Base-by-base conservation (phyloP, 2,329 filamentous ascomycete species). In the Colletotrichum plurivorum region DNA sequence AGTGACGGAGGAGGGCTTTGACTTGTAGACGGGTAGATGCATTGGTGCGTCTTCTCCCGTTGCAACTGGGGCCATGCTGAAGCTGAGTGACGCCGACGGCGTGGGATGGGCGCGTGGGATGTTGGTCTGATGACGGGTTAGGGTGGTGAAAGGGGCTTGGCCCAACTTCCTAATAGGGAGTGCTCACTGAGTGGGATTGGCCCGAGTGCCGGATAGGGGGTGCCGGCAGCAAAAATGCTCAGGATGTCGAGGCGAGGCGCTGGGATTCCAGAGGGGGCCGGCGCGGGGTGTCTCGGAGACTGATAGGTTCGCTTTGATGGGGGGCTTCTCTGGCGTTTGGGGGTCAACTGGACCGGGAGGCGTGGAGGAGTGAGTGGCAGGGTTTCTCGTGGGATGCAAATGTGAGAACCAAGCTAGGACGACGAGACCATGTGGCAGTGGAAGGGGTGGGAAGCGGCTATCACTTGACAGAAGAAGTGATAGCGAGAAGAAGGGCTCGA, bases 31-130 rank as follows among this genome's bases (percentile, higher is more conserved):
- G 77, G 82, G 80, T 77, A 83, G 76, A 73, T 83, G 83, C 81
- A 81, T 81, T 77, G 82, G 79, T 71, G 78, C 75, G 69, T 76
- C 77, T 74, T 84, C 82, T 75, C 77, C 76, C 72, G 80, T 83
- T 73, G 85, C 85, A 73, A 83, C 84, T 76, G 85, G 85, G 74
- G 84, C 84, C 85, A 87, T 87, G 59, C 72, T 78, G 57, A 69
- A 62, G 43, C 39, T 71, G 69, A 71, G 75, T 73, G 72, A 75
- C 68, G 72, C 70, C 66, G 75, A 64, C 55, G 69, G 74, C 75
- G 80, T 78, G 79, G 80, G 79, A 80, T 79, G 76, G 63, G 66
- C 22, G 61, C 71, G 73, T 73, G 76, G 75, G 75, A 76, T 76
- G 75, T 70, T 67, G 59, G 58, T 55, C 70, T 69, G 69, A 36